Evolutionary conservation across 2,329 filamentous ascomycete genomes (phyloP).

Genomic region (Scedosporium minutisporum): DNA sequence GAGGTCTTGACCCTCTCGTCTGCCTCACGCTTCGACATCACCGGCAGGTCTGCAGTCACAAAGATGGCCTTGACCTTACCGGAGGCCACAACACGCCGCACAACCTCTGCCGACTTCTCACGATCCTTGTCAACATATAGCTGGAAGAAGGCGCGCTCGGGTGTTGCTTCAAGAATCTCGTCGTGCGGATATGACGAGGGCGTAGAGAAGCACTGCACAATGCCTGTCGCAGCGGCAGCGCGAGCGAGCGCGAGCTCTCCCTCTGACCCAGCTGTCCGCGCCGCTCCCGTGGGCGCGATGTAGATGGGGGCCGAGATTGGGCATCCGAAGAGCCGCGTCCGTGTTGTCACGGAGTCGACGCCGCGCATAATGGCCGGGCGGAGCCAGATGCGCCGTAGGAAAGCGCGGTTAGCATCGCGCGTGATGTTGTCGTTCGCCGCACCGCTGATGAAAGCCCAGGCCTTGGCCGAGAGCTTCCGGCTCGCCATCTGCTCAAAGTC

Average conservation of each 20-base stretch:
- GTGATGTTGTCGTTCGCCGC: slow-evolving; percentile 18
- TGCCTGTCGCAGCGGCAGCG: background rate
- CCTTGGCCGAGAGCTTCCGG: slow-evolving; percentile 10
- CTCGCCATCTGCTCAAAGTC: slow-evolving; percentile 16
- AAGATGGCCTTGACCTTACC: slow-evolving; percentile 10
- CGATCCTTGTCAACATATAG: slow-evolving; percentile 11
- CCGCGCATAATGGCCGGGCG: slow-evolving; percentile 16
- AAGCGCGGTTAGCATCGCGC: slow-evolving; percentile 11
- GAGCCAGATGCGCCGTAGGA: slow-evolving; percentile 15
- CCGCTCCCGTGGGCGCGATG: slow-evolving; percentile 14
- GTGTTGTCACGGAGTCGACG: slow-evolving; percentile 11
- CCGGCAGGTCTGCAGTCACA: slow-evolving; percentile 9
- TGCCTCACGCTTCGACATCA: slow-evolving; percentile 10
- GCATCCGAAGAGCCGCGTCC: slow-evolving; percentile 13
- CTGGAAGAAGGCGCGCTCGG: slow-evolving; percentile 9
- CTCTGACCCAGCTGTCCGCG: slow-evolving; percentile 10
- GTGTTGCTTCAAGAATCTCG: slow-evolving; percentile 7
- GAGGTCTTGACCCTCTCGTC: slow-evolving; percentile 10
- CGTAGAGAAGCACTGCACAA: background rate
- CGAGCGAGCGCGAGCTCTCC: background rate
- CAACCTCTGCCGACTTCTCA: background rate
- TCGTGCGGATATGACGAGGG: slow-evolving; percentile 7
- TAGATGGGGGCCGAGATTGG: slow-evolving; percentile 14
- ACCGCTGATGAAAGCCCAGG: slow-evolving; percentile 15
- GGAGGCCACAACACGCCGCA: background rate